Evolutionary conservation across 768 basidiomycete species (phyloP), one percentile per base, ranked within the genome.

Genomic region (Mycena galopus): DNA sequence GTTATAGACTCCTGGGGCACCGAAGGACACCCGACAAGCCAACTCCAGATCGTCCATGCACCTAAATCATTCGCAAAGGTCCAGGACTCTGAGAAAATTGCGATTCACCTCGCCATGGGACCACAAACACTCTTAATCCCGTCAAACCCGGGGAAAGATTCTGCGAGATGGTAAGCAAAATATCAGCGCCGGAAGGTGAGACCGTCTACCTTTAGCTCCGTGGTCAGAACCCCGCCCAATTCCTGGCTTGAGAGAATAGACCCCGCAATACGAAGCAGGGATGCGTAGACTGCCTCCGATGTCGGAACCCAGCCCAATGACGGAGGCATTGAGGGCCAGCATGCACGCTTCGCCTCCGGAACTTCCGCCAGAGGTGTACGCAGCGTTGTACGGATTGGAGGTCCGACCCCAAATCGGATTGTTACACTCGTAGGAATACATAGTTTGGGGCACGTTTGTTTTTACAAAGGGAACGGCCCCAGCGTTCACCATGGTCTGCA

Each of bases 391-490:
- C 0, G 91, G 91, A 75, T 92, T 92, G 30, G 76, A 74, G 0
- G 89, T 86, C n/a, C 81, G 77, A 0, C 91, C 91, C 72, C 87
- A 92, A 29, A 91, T 76, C 0, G 90, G 88, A 75, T 92, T 92
- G 17, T 76, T 73, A 73, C 90, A 89, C 76, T 91, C 89, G 67
- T 88, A 89, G 14, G 87, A 83, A 65, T 89, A 82, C 79, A 91
- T 81, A 0, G 87, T 87, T 75, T 94, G 91, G 19, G 93, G 92
- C 67, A 94, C 90, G 75, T 94, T 94, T 9, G 92, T 94, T 74
- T 88, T 91, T 66, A 88, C 88, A 68, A 93, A 88, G 57, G 92
- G 84, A 75, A 94, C 86, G 58, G 92, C 90, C 9, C 93, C 93
- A 7, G 86, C 87, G 9, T 62, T 51, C 1, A 69, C 30, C 68